Conservation (phyloP, 1,284 basidiomycete genomes). For the Stygiomarasmius scandens region DNA sequence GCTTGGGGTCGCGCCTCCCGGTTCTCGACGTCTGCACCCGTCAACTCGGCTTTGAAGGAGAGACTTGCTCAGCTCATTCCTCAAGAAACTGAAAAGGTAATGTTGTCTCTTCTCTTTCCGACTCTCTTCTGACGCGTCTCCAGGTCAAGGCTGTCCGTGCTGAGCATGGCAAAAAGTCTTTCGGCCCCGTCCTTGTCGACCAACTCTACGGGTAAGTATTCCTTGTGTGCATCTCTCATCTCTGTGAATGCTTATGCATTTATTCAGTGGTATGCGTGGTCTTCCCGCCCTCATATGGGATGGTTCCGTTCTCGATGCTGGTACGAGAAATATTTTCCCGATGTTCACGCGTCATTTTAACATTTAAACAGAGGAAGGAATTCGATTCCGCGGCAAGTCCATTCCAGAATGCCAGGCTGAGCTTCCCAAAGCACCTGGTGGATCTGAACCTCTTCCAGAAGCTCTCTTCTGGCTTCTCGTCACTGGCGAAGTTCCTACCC, state of each 20-base stretch:
- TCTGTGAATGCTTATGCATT: conserved; percentile 7
- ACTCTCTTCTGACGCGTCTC: conserved; percentile 11
- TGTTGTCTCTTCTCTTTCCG: conserved; percentile 18
- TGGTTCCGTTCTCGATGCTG: conserved; percentile 91
- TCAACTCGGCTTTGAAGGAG: conserved; percentile 84
- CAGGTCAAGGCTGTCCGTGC: conserved; percentile 85
- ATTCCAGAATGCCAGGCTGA: conserved; percentile 87
- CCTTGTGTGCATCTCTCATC: not conserved
- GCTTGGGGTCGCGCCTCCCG: conserved; percentile 47
- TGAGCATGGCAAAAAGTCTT: conserved; percentile 86
- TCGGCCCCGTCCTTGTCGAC: conserved; percentile 89
- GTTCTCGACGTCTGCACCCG: conserved; percentile 68
- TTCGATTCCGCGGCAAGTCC: conserved; percentile 93
- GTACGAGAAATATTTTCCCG: conserved; percentile 39
- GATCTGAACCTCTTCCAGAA: conserved; percentile 90
- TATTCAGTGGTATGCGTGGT: conserved; percentile 87
- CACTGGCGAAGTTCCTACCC: conserved; percentile 90
- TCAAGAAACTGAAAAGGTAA: conserved; percentile 81
- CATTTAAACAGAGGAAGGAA: conserved; percentile 78
- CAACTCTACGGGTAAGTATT: conserved; percentile 79
- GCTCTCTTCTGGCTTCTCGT: conserved; percentile 95
- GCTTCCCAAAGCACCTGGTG: conserved; percentile 88
- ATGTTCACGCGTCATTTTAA: conserved; percentile 5
- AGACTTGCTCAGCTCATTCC: conserved; percentile 91
- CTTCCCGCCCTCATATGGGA: conserved; percentile 91